Evolutionary conservation across 75 land plant species (phyloP).

Genomic region (Pinus taeda): DNA sequence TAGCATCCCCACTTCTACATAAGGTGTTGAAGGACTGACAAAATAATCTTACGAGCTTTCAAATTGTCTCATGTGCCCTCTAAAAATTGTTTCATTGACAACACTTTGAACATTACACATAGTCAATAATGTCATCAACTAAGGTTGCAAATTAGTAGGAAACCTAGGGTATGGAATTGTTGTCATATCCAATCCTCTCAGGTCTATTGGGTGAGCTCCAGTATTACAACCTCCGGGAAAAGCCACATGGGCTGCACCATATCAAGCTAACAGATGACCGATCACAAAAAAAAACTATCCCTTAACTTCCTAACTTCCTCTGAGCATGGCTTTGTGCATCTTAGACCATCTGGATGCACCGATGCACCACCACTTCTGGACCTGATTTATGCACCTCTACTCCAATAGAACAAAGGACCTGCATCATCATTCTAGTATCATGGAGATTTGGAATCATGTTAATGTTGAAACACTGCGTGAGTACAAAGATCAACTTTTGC

Average conservation of each 20-base stretch:
- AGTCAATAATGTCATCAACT: constrained; percentile 49
- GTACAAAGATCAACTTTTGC: constrained; percentile 14
- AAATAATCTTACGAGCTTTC: constrained; percentile 53
- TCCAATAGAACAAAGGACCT: constrained; percentile 54
- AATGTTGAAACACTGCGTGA: constrained; percentile 24
- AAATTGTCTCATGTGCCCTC: constrained; percentile 65
- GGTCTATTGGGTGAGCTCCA: constrained; percentile 54
- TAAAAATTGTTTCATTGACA: constrained; percentile 72
- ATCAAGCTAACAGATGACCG: constrained; percentile 57
- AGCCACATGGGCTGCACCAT: constrained; percentile 66
- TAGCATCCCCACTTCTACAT: constrained; percentile 72
- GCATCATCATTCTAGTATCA: constrained; percentile 55
- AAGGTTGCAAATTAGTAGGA: constrained; percentile 83
- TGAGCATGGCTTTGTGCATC: constrained; percentile 46
- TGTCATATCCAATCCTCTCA: constrained; percentile 36
- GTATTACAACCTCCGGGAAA: constrained; percentile 72
- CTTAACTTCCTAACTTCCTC: constrained; percentile 44
- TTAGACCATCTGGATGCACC: constrained; percentile 30
- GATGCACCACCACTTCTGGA: constrained; percentile 26
- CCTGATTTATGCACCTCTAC: constrained; percentile 29
- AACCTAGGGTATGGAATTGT: constrained; percentile 76
- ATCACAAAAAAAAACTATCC: constrained; percentile 63
- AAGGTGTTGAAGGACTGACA: constrained; percentile 76
- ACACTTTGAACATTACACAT: constrained; percentile 57
- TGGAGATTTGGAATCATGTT: constrained; percentile 44